Percentiles rank a stretch among this genome's conserved stretches.
These are phyloP conservation scores for Avena atlantica DNA, from an alignment of 176 grass and related monocot genomes.

Conservation along the genomic window DNA sequence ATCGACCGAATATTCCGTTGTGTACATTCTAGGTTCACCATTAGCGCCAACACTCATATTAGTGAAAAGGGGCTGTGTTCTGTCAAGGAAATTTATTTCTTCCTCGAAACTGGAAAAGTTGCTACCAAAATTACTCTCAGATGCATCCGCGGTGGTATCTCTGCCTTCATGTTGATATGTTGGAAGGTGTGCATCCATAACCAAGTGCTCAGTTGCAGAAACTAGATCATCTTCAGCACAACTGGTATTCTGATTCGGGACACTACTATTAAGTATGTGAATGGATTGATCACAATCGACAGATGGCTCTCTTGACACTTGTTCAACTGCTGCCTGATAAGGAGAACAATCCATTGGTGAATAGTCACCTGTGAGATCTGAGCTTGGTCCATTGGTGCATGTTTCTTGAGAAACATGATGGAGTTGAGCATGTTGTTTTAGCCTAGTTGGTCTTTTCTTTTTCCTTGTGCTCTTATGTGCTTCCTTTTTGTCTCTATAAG, in stretches of 20 bases:
- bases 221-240: conserved; percentile 58
- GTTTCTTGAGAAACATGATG: conserved; percentile 52
- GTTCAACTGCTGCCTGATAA: conserved; percentile 53
- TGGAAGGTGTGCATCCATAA: conserved; percentile 51
- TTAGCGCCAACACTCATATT: conserved; percentile 37
- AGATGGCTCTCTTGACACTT: conserved; percentile 48
- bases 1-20: conserved; percentile 45
- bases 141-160: conserved; percentile 31
- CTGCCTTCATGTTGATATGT: conserved; percentile 35
- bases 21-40: conserved; percentile 19
- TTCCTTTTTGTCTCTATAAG: conserved; percentile 66
- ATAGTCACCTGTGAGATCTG: conserved; percentile 59
- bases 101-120: conserved; percentile 62
- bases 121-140: conserved; percentile 45
- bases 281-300: conserved; percentile 43
- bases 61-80: conserved; percentile 43
- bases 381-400: conserved; percentile 34
- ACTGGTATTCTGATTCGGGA: conserved; percentile 42
- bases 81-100: conserved; percentile 30
- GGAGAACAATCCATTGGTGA: conserved; percentile 96
- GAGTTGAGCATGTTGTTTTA: conserved; percentile 47
- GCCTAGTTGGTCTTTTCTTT: conserved; percentile 60
- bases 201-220: conserved; percentile 61
- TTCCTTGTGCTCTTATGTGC: conserved; percentile 58
- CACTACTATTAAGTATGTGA: conserved; percentile 27